phyloP scores from a whole-genome alignment of 108 stramenopile genomes.

The Fragilariopsis cylindrus region DNA sequence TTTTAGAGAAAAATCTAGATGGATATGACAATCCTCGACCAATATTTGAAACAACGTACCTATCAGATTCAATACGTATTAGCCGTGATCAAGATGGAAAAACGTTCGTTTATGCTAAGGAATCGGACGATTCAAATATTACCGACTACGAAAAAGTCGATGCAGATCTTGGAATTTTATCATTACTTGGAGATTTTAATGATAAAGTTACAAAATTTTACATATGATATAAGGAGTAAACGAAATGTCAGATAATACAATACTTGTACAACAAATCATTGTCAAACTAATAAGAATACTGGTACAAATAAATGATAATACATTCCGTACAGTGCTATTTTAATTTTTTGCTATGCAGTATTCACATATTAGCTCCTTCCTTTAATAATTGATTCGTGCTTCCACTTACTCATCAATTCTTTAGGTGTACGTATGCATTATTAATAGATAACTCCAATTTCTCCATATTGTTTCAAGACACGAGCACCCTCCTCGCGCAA shows the following conservation, averaged over 20 bases:
- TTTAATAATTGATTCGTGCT: too few relatives aligned
- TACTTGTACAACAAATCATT: too few relatives aligned
- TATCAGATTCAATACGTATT: slow-evolving; percentile 61
- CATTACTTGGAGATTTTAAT: slow-evolving; percentile 80
- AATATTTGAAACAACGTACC: slow-evolving; percentile 62
- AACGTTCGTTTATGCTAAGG: slow-evolving; percentile 72
- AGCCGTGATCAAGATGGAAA: slow-evolving; percentile 81
- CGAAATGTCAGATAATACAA: not conserved
- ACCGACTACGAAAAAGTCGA: slow-evolving; percentile 64
- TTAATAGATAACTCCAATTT: slow-evolving; percentile 61
- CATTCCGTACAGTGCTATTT: too few relatives aligned
- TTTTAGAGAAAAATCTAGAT: slow-evolving; percentile 60
- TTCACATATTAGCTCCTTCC: too few relatives aligned
- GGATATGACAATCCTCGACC: slow-evolving; percentile 68
- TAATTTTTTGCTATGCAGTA: too few relatives aligned
- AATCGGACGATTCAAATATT: slow-evolving; percentile 45
- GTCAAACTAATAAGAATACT: too few relatives aligned
- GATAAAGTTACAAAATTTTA: slow-evolving; percentile 72
- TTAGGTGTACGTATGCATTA: too few relatives aligned
- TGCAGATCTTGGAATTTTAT: slow-evolving; percentile 71
- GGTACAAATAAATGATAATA: too few relatives aligned
- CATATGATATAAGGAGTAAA: slow-evolving; percentile 34
- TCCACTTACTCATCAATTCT: too few relatives aligned
- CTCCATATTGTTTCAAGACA: slow-evolving; percentile 66
- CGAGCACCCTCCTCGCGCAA: slow-evolving; percentile 66